Percentiles rank a stretch among this genome's conserved stretches.
These are phyloP conservation scores for Leishmania gerbilli DNA, from an alignment of 208 protist species.

Conservation along the genomic window DNA sequence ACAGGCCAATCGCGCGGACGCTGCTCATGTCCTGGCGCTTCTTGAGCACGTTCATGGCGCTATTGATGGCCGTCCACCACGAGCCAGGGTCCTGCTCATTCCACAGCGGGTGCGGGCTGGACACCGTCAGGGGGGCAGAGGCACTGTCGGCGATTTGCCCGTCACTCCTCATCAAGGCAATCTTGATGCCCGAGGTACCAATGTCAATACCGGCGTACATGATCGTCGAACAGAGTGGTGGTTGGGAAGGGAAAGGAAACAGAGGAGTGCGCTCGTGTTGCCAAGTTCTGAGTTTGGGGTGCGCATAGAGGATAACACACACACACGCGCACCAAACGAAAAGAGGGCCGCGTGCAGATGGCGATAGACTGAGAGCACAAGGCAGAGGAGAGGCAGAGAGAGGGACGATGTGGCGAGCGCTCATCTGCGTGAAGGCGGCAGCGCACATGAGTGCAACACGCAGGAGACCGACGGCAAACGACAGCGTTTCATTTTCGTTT, in stretches of 20 bases:
- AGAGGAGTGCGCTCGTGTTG: background rate
- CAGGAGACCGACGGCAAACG: background rate
- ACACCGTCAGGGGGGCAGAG: slow-evolving; percentile 43
- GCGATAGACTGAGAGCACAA: background rate
- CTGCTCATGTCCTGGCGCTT: slow-evolving; percentile 49
- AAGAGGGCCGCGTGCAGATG: background rate
- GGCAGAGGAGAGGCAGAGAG: background rate
- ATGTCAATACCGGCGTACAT: slow-evolving; percentile 81
- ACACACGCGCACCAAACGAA: background rate
- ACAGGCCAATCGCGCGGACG: slow-evolving; percentile 65
- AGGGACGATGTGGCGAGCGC: background rate
- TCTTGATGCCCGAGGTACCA: slow-evolving; percentile 73
- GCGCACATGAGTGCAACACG: background rate
- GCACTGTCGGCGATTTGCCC: slow-evolving; percentile 66
- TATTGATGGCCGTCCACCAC: slow-evolving; percentile 69
- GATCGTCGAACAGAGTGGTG: background rate
- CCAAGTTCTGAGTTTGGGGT: background rate
- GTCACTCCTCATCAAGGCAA: slow-evolving; percentile 58
- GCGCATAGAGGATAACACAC: background rate
- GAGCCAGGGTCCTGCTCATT: slow-evolving; percentile 67
- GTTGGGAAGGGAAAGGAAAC: background rate
- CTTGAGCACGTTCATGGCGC: slow-evolving; percentile 53
- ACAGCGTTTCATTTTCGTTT: background rate
- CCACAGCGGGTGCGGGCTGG: slow-evolving; percentile 69
- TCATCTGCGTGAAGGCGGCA: background rate